phyloP scores from a whole-genome alignment of 305 asterid genomes.

The Plantago coronopus region DNA sequence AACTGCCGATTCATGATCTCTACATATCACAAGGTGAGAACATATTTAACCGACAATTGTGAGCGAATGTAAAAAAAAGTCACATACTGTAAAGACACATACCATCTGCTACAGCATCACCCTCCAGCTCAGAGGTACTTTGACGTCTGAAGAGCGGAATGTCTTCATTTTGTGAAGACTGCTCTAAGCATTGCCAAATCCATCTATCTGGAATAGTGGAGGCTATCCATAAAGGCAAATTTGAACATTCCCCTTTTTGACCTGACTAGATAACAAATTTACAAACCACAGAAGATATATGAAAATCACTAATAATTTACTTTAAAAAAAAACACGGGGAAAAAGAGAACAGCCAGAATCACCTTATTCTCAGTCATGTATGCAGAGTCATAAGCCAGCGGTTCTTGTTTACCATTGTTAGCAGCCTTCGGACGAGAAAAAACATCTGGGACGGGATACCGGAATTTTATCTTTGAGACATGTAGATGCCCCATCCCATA shows the following conservation, averaged over 20 bases:
- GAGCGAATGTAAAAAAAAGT: constrained; percentile 16
- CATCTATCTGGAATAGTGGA: constrained; percentile 82
- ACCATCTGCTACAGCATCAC: constrained; percentile 88
- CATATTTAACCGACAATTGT: constrained; percentile 9
- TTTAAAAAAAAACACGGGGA: constrained; percentile 16
- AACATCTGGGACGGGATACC: constrained; percentile 78
- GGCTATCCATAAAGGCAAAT: constrained; percentile 63
- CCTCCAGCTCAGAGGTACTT: constrained; percentile 88
- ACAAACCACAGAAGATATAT: constrained; percentile 18
- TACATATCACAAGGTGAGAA: constrained; percentile 31
- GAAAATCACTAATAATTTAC: constrained; percentile 8
- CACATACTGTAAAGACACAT: constrained; percentile 25
- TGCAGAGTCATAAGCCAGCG: constrained; percentile 31
- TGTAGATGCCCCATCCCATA: constrained; percentile 96
- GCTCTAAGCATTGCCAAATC: constrained; percentile 61
- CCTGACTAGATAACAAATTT: constrained; percentile 57
- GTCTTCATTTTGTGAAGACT: constrained; percentile 42
- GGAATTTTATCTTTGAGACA: constrained; percentile 76
- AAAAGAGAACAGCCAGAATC: constrained; percentile 20
- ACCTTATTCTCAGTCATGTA: constrained; percentile 48
- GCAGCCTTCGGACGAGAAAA: constrained; percentile 37
- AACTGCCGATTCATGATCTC: constrained; percentile 78
- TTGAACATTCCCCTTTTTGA: constrained; percentile 33
- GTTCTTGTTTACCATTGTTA: constrained; percentile 29
- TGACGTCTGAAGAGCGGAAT: constrained; percentile 53